Base-by-base conservation (phyloP, 768 basidiomycete genomes). In the Panaeolus cyanescens region DNA sequence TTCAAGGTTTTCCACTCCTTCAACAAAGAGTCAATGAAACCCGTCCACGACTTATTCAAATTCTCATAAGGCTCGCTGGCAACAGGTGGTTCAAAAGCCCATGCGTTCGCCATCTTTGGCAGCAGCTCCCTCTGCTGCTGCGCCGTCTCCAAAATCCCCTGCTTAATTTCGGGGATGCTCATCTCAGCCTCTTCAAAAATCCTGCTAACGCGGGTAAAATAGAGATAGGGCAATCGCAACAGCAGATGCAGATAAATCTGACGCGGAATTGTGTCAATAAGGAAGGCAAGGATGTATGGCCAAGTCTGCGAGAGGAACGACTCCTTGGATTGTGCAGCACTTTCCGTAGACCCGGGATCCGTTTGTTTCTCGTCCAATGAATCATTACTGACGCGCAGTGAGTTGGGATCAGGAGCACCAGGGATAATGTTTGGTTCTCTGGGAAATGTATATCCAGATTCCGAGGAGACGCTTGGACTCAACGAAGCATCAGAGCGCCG, bases 161-260 rank as follows among this genome's bases (percentile, higher is more conserved):
- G 58, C 22, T 77, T 73, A 37, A 90, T 77, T 61, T 89, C 85
- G 5, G 80, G 80, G 67, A 81, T 77, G 55, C 82, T 84, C 40
- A 90, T 75, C 37, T 89, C 83, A 1, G 88, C 87, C 40, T 88
- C 87, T 61, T 87, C 82, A 60, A 89, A 88, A 32, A 90, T 78
- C 31, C 83, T 78, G 5, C 83, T 78, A 20, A 90, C 89, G 1
- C 89, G 83, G 3, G 84, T 80, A 70, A 86, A 90, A 66, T 90
- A 90, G 32, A 90, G 68, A 8, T 83, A 80, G 0, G 89, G 89
- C 5, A 90, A 77, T 22, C 85, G 79, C 19, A 90, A 72, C 10
- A 89, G 81, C 17, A 72, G 19, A 59, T 75, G 60, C 7, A 75
- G 68, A 56, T 79, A 79, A 1, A 74, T 55, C 50, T 75, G 65